These are phyloP conservation scores for Paramyrothecium sp. DNA, from an alignment of 2,329 filamentous ascomycete species.

Conservation along the genomic window DNA sequence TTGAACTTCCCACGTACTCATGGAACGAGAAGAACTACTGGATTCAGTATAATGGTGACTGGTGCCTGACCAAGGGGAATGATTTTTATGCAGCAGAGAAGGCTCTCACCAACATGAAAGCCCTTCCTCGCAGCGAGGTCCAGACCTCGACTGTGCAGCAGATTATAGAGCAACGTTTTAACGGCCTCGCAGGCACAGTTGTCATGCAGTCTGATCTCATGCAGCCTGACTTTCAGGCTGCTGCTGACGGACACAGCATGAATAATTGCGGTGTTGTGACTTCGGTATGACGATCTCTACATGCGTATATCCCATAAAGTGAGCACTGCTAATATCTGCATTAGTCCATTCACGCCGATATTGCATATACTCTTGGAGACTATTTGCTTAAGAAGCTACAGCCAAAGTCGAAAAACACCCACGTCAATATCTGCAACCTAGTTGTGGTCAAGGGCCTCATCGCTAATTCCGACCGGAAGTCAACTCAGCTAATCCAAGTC, in stretches of 20 bases:
- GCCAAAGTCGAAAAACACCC: conserved; percentile 53
- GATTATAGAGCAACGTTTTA: conserved; percentile 31
- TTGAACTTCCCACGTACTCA: conserved; percentile 66
- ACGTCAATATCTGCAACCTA: conserved; percentile 65
- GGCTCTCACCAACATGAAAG: neutral
- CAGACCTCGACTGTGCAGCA: conserved; percentile 33
- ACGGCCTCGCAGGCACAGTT: conserved; percentile 19
- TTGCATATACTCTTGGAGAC: conserved; percentile 60
- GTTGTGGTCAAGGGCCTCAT: conserved; percentile 57
- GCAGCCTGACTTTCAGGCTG: conserved; percentile 33
- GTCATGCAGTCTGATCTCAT: conserved; percentile 36
- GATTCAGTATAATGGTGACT: conserved; percentile 65
- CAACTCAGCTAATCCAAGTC: conserved; percentile 29
- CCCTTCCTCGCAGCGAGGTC: neutral
- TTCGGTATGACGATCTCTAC: conserved; percentile 33
- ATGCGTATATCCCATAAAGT: neutral
- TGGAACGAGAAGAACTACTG: conserved; percentile 75
- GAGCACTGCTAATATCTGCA: neutral
- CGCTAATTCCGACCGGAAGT: conserved; percentile 20
- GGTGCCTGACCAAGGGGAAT: conserved; percentile 63
- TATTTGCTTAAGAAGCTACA: conserved; percentile 63
- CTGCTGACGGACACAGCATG: conserved; percentile 41
- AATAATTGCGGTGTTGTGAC: conserved; percentile 40
- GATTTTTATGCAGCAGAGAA: neutral
- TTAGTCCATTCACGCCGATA: conserved; percentile 49